Base-by-base conservation (phyloP, 257 asterid species). In the Handroanthus guayacan region DNA sequence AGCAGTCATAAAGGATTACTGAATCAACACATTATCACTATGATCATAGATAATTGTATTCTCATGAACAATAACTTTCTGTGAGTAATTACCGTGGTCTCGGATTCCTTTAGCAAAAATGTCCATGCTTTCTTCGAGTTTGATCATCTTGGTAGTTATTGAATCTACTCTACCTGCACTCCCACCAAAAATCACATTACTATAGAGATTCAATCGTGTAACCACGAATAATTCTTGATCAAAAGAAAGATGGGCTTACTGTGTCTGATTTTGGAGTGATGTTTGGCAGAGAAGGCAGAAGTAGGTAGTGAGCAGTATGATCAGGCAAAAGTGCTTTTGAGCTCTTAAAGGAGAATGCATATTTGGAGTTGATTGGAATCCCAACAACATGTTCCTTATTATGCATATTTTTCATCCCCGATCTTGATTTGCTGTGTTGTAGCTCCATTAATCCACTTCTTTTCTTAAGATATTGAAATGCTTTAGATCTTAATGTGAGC, bases 81-180 rank as follows among this genome's bases (percentile, higher is more conserved):
- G 4, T 14, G 1, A 51, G 7, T 57, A 45, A 52, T 80, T 73
- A 86, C 87, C 79, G 12, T 86, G 89, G 76, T 86, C 87, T 17
- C 79, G 78, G 80, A 88, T 80, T 71, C 84, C 87, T 78, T 82
- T 77, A 13, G 86, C 82, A 38, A 86, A 82, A 64, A 5, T 11
- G 11, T 88, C 92, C 74, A 82, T 68, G 62, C 60, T 78, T 67
- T 72, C 79, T 63, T 87, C 83, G 0, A 83, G 69, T 73, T 78
- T 86, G 70, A 78, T 82, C 82, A 76, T 81, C 78, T 66, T 86
- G 34, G 78, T 61, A 17, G 82, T 75, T 34, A 82, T 80, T 38
- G 78, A 71, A 51, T 72, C 63, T 13, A 37, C 74, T 68, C 71
- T 78, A 48, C 84, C 88, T 87, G 84, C 83, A 85, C 72, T 67